A percentile compares a stretch with the other conserved stretches of the same genome.
phyloP scores from a whole-genome alignment of 1,284 basidiomycete species.

The Rhizopogon parksii region DNA sequence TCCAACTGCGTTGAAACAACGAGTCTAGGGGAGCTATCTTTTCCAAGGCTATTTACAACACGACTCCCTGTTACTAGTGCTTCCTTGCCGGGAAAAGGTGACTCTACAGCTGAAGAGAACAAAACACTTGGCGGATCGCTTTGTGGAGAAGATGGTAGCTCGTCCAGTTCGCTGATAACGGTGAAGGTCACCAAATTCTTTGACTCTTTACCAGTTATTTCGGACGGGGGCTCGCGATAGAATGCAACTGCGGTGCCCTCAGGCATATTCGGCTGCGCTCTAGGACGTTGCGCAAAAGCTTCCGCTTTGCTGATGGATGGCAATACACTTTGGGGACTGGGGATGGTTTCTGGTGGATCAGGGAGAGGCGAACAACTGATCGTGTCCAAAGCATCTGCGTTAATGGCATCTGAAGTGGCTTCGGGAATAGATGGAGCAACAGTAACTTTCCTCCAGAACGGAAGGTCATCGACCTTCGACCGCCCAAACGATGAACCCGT shows the following conservation, averaged over 20 bases:
- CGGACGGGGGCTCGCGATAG: constrained; percentile 53
- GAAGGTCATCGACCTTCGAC: constrained; percentile 40
- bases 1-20: constrained; percentile 32
- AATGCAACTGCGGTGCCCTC: constrained; percentile 66
- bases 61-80: constrained; percentile 9
- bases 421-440: constrained; percentile 9
- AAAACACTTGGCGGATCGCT: constrained; percentile 20
- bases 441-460: constrained; percentile 52
- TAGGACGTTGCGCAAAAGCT: constrained; percentile 19
- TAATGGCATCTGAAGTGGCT: constrained; percentile 8
- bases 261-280: constrained; percentile 35
- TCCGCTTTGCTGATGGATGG: constrained; percentile 14
- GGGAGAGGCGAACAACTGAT: constrained; percentile 26
- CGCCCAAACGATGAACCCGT: constrained; percentile 36
- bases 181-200: constrained; percentile 58
- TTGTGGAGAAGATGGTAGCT: constrained; percentile 12
- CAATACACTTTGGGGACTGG: constrained; percentile 11
- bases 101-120: constrained; percentile 18
- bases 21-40: constrained; percentile 20
- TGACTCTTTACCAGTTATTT: constrained; percentile 37
- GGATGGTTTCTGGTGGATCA: constrained; percentile 8
- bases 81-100: constrained; percentile 7
- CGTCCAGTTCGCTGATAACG: constrained; percentile 69
- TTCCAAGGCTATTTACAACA: constrained; percentile 19
- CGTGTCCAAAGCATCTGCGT: constrained; percentile 16